Percentiles rank a stretch among this genome's conserved stretches.
Conservation (phyloP, 352 stramenopile species). For the Pythium coloratum region DNA sequence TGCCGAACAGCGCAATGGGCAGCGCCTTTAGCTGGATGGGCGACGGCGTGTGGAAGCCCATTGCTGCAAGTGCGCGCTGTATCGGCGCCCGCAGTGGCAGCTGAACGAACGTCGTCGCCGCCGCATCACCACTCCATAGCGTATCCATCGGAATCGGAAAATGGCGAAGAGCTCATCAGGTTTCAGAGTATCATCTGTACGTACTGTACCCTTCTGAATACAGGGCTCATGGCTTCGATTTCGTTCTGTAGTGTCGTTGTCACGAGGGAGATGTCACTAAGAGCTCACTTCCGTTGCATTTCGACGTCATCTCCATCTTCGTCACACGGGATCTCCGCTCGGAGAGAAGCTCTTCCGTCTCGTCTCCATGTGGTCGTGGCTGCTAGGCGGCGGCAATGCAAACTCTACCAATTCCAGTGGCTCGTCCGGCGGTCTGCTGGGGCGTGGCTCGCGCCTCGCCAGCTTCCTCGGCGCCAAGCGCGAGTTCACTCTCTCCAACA, state of each 20-base stretch:
- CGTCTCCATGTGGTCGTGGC: conserved; percentile 43
- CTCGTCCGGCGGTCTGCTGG: conserved; percentile 14
- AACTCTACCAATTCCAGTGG: conserved; percentile 8
- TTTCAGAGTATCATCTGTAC: neutral
- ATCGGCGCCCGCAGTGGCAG: conserved; percentile 64
- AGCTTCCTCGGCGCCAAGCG: conserved; percentile 26
- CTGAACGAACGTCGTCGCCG: conserved; percentile 47
- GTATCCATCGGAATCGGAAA: neutral
- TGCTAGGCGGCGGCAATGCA: conserved; percentile 29
- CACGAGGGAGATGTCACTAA: conserved; percentile 21
- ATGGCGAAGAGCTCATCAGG: neutral
- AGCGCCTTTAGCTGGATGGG: conserved; percentile 71
- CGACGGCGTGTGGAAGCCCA: conserved; percentile 61
- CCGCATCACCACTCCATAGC: neutral
- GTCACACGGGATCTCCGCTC: conserved; percentile 5
- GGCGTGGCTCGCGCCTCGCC: conserved; percentile 17
- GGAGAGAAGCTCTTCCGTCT: neutral
- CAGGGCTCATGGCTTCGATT: neutral
- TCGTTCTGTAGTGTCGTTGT: neutral
- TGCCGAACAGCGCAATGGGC: conserved; percentile 75
- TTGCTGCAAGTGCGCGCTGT: conserved; percentile 42
- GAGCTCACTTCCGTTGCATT: conserved; percentile 21
- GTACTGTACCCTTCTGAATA: conserved; percentile 8
- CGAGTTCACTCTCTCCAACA: conserved; percentile 70
- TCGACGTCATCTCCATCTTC: conserved; percentile 15